Conservation (phyloP, 208 protist genomes). For the Crithidia mellificae region DNA sequence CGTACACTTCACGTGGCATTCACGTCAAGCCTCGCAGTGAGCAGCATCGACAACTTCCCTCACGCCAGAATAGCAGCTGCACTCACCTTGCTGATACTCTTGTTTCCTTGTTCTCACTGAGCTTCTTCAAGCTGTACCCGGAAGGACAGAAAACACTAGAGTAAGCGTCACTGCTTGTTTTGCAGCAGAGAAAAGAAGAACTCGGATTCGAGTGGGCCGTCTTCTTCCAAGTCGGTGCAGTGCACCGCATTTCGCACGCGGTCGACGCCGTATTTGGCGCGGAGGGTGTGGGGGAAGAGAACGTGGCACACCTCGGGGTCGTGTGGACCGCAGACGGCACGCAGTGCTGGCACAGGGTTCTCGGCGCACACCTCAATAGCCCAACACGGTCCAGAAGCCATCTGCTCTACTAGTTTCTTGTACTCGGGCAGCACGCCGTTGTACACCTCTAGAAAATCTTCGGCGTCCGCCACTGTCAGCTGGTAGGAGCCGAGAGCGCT, state of each 20-base stretch:
- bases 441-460: slow-evolving; percentile 98
- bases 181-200: slow-evolving; percentile 93
- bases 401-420: slow-evolving; percentile 89
- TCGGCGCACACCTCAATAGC: slow-evolving; percentile 90
- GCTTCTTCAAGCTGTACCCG: not conserved
- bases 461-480: slow-evolving; percentile 86
- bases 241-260: slow-evolving; percentile 92
- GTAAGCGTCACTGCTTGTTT: slow-evolving; percentile 60
- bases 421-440: slow-evolving; percentile 95
- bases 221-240: slow-evolving; percentile 96
- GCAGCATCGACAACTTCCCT: not conserved
- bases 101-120: slow-evolving; percentile 2
- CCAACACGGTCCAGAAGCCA: slow-evolving; percentile 87
- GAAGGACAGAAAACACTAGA: not conserved
- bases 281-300: slow-evolving; percentile 92
- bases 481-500: slow-evolving; percentile 90
- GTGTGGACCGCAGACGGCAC: slow-evolving; percentile 89
- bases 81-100: not conserved
- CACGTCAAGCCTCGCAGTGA: no score
- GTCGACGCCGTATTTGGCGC: slow-evolving; percentile 90
- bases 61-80: not conserved
- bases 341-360: slow-evolving; percentile 80
- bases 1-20: no score
- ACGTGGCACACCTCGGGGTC: slow-evolving; percentile 91
- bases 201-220: slow-evolving; percentile 94